Base-by-base conservation (phyloP, 2,329 filamentous ascomycete genomes). In the Alternaria rosae region DNA sequence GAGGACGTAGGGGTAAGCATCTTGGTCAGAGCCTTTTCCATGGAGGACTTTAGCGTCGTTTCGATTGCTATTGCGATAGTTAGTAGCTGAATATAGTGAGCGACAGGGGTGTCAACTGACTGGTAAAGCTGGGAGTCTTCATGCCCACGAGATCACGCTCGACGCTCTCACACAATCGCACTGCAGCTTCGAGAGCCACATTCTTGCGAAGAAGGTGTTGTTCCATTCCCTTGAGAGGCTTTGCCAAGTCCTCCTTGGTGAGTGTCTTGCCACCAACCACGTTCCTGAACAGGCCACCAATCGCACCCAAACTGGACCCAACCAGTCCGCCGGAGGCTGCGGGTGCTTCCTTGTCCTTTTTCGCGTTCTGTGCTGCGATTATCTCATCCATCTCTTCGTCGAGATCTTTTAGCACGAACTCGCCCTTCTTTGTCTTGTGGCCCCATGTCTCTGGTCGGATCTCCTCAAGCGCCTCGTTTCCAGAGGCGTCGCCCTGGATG, bases 1-100 rank as follows among this genome's bases (percentile, higher is more conserved):
- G 94, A 98, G 7, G 92, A 94, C 2, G 94, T 97, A 0, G 96
- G 96, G 0, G 95, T 99, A 52, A 99, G 88, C 79, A 99, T 98
- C 80, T 97, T 97, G 61, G 91, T 92, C 32, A 99, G 86, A 3
- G 95, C 97, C 20, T 92, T 91, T 80, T 97, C 92, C 89, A 97
- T 97, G 30, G 94, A 93, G 38, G 89, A 87, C 70, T 91, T 91
- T 67, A 99, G 91, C 62, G 90, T 93, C 42, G 91, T 83, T 80
- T 94, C 93, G 74, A 96, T 92, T 71, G 87, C 87, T 85, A 57
- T 17, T 21, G 9, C 5, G 5, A 32, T 28, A 21, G 54, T 74
- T 56, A 67, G 64, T 69, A 62, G 54, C 32, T 38, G 4, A 12
- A 17, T 35, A 23, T 15, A 35, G 42, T 45, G 4, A 28, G 15